A percentile compares a stretch with the other conserved stretches of the same genome.
Evolutionary conservation across 148 eudicot species (phyloP).

Genomic region (Polygonum maritimum): DNA sequence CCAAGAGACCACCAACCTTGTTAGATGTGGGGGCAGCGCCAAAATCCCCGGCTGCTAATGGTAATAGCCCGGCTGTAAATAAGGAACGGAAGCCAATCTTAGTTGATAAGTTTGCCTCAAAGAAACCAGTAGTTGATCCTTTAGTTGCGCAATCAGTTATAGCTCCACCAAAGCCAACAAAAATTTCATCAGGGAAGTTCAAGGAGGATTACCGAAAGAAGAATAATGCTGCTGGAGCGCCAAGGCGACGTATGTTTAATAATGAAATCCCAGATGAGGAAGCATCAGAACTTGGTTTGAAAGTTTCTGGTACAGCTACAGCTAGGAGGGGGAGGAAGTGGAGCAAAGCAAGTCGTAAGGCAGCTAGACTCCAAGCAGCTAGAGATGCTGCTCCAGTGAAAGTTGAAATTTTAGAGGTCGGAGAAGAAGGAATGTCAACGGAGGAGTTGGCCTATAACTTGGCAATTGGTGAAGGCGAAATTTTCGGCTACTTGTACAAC

Average conservation of each 20-base stretch:
- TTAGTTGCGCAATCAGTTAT: conserved; percentile 53
- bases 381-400: conserved; percentile 84
- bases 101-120: conserved; percentile 79
- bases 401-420: conserved; percentile 86
- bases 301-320: conserved; percentile 44
- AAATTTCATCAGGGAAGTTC: conserved; percentile 42
- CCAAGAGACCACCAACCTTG: conserved; percentile 51
- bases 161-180: conserved; percentile 71
- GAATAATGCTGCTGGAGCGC: conserved; percentile 46
- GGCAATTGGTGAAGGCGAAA: conserved; percentile 94
- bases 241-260: conserved; percentile 46
- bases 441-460: conserved; percentile 81
- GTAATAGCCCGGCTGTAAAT: conserved; percentile 25
- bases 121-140: conserved; percentile 67
- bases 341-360: conserved; percentile 89
- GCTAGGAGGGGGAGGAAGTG: conserved; percentile 84
- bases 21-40: conserved; percentile 62
- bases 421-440: conserved; percentile 73
- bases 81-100: conserved; percentile 75
- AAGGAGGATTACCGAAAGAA: conserved; percentile 64
- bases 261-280: conserved; percentile 57
- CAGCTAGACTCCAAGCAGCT: conserved; percentile 87
- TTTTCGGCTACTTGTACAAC: conserved; percentile 56
- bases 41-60: conserved; percentile 30
- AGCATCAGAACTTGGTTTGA: conserved; percentile 54